Evolutionary conservation across 257 asterid species (phyloP).

Genomic region (Leonotis leonurus): DNA sequence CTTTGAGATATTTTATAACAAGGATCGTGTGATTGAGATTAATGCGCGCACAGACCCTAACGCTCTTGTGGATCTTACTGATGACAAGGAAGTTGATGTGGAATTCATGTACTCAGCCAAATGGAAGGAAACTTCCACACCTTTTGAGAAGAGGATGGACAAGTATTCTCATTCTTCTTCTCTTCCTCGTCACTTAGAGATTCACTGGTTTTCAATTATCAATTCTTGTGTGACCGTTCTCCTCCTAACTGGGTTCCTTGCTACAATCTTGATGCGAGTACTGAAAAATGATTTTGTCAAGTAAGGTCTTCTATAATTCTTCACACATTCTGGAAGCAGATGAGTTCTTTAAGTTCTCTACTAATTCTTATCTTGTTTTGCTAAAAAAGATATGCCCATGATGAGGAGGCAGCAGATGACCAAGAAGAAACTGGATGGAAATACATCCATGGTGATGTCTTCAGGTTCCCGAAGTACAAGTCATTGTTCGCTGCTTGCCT

Average conservation of each 20-base stretch:
- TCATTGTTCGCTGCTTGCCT: constrained; percentile 54
- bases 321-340: background rate
- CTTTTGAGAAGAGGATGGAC: constrained; percentile 54
- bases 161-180: constrained; percentile 36
- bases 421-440: constrained; percentile 84
- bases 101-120: constrained; percentile 56
- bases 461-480: constrained; percentile 58
- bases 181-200: constrained; percentile 50
- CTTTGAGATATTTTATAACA: constrained; percentile 53
- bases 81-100: constrained; percentile 50
- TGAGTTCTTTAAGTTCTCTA: background rate
- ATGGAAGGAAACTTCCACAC: constrained; percentile 50
- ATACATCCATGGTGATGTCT: constrained; percentile 69
- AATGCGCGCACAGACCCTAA: constrained; percentile 58
- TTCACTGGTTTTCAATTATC: constrained; percentile 64
- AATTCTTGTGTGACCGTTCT: constrained; percentile 60
- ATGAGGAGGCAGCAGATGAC: constrained; percentile 62
- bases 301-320: constrained; percentile 27
- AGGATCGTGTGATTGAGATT: constrained; percentile 71
- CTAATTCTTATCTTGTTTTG: background rate
- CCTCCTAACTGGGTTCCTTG: constrained; percentile 54
- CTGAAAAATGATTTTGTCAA: constrained; percentile 61
- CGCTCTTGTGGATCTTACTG: constrained; percentile 56
- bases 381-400: constrained; percentile 58
- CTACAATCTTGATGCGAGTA: constrained; percentile 55